phyloP scores from a whole-genome alignment of 1,284 basidiomycete genomes.

The Leccinum angustisporum region DNA sequence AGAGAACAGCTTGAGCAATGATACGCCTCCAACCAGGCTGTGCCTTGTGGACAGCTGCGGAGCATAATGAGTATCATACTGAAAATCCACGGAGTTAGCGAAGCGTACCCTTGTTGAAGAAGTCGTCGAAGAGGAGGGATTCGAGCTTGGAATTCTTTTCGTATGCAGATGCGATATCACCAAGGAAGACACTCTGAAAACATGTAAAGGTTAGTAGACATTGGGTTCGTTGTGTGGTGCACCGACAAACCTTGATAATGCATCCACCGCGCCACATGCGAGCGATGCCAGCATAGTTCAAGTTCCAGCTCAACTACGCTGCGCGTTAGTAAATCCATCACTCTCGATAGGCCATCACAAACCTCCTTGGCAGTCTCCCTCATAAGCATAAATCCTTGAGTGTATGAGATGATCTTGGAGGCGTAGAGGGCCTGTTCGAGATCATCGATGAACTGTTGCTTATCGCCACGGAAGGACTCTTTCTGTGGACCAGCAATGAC shows the following conservation, averaged over 20 bases:
- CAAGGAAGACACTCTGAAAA: constrained; percentile 83
- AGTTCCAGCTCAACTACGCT: constrained; percentile 68
- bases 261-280: constrained; percentile 99
- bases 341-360: constrained; percentile 21
- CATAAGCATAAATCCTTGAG: constrained; percentile 99
- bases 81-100: not conserved
- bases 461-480: constrained; percentile 95
- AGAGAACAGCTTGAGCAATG: constrained; percentile 93
- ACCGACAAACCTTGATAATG: constrained; percentile 81
- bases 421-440: constrained; percentile 99
- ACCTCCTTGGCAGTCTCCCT: constrained; percentile 96
- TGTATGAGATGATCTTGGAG: constrained; percentile 99
- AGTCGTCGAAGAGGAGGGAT: constrained; percentile 94
- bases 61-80: constrained; percentile 4
- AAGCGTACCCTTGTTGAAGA: constrained; percentile 87
- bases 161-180: constrained; percentile 93
- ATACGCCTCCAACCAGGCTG: constrained; percentile 99
- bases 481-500: constrained; percentile 86
- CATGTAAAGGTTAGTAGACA: constrained; percentile 7
- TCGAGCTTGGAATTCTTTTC: constrained; percentile 85
- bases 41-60: constrained; percentile 82
- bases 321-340: constrained; percentile 6
- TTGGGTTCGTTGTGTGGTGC: not conserved
- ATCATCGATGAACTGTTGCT: constrained; percentile 98
- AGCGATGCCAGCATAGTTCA: constrained; percentile 97